Percentiles rank a stretch among this genome's conserved stretches.
Conservation (phyloP, 2,329 filamentous ascomycete species). For the Paracoccidioides brasiliensis region DNA sequence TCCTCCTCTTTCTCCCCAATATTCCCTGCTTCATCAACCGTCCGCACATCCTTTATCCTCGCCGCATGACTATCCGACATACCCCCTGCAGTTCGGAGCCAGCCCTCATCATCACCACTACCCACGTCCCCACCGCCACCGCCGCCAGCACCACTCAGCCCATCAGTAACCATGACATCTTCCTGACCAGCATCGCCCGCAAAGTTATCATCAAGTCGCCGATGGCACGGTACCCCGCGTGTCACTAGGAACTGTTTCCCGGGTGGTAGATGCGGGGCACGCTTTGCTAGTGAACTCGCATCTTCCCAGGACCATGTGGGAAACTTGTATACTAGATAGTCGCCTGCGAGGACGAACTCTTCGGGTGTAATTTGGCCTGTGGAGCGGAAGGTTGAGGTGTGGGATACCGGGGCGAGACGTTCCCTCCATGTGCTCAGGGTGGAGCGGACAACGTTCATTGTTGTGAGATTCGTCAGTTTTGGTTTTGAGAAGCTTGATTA, state of each 20-base stretch:
- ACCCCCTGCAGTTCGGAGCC: constrained; percentile 76
- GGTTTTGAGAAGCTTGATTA: not conserved
- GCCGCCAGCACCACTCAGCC: constrained; percentile 42
- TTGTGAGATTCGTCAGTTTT: constrained; percentile 4
- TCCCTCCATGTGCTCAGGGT: constrained; percentile 87
- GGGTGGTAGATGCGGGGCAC: constrained; percentile 65
- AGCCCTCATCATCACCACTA: constrained; percentile 67
- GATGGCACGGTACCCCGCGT: constrained; percentile 84
- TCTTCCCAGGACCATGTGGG: constrained; percentile 96
- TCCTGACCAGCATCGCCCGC: constrained; percentile 77
- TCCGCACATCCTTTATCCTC: constrained; percentile 67
- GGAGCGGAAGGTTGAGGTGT: constrained; percentile 84
- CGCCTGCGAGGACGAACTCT: constrained; percentile 88
- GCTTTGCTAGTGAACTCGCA: constrained; percentile 66
- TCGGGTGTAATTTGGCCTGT: constrained; percentile 95
- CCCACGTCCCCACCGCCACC: constrained; percentile 21
- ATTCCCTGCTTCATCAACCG: constrained; percentile 79
- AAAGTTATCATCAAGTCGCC: constrained; percentile 84
- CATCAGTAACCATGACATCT: constrained; percentile 72
- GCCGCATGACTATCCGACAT: constrained; percentile 58
- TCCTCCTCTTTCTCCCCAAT: constrained; percentile 58
- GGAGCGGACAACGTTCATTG: constrained; percentile 84
- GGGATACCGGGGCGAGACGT: constrained; percentile 73
- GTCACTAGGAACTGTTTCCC: constrained; percentile 95
- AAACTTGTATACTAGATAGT: constrained; percentile 98